Base-by-base conservation (phyloP, 805 yeast genomes). In the Torulaspora franciscae region DNA sequence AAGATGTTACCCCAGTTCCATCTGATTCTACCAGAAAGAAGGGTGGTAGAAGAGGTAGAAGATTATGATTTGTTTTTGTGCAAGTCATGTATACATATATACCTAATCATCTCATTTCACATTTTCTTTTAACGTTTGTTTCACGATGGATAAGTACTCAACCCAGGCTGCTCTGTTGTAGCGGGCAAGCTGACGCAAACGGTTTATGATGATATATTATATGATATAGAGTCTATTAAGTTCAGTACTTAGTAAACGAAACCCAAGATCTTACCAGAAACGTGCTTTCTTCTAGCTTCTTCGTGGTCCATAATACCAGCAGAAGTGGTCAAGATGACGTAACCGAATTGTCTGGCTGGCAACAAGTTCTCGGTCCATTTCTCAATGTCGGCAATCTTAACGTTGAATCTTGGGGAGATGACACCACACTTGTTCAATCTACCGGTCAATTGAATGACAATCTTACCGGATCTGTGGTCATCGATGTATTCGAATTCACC, bases 21-120 rank as follows among this genome's bases (percentile, higher is more conserved):
- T 93, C 99, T 65, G 99, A 93, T 78, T 90, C 98, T 69, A 95
- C 99, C 76, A 93, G 99, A 85, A 87, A 91, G 88, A 95, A 93
- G 95, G 99, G 99, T 88, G 99, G 99, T 87, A 93, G 99, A 83
- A 90, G 99, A 84, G 99, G 99, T 91, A 91, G 99, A 85, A 89
- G 99, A 86, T 85, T 90, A 78, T 87, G 76, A 77, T 39, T 39
- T 32, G 30, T 14, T 24, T 39, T 24, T 39, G 8, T 38, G 29
- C 26, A 24, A 14, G 22, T 37, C 40, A 37, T 38, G 29, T 29
- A 28, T 24, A 17, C 30, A 39, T 32, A 39, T 38, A 19, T 32
- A 25, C 37, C 27, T 25, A 23, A 39, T 28, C 37, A 33, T 33
- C 37, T 15, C 37, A 33, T 9, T 9, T 33, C 25, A 15, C 24